These are phyloP conservation scores for Fraxinus ornus DNA, from an alignment of 305 asterid species.

Conservation along the genomic window DNA sequence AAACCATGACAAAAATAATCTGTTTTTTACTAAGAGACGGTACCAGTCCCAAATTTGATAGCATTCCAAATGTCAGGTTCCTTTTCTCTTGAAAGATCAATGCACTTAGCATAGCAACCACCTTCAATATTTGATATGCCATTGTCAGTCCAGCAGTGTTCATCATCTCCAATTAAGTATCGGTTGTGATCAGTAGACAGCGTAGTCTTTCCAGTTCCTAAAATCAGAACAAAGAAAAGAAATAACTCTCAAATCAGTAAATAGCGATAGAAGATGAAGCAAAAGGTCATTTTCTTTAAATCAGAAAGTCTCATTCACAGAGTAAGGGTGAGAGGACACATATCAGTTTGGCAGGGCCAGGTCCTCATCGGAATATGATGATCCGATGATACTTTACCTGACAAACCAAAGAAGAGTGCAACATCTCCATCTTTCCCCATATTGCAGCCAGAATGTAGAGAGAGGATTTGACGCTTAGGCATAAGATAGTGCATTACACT, in stretches of 20 bases:
- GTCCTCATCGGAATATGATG: conserved; percentile 31
- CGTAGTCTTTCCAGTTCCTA: conserved; percentile 97
- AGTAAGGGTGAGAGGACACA: conserved; percentile 26
- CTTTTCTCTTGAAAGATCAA: conserved; percentile 33
- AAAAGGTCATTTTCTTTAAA: neutral
- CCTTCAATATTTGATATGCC: conserved; percentile 97
- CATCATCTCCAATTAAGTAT: conserved; percentile 96
- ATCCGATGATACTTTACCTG: conserved; percentile 62
- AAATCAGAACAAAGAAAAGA: neutral
- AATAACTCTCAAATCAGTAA: neutral
- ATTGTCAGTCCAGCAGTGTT: conserved; percentile 94
- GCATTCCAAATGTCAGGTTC: conserved; percentile 99
- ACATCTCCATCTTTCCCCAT: conserved; percentile 97
- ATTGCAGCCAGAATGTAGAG: conserved; percentile 98
- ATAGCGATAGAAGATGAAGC: neutral
- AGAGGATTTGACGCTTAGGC: conserved; percentile 93
- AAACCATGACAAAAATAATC: neutral
- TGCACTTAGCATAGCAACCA: conserved; percentile 97
- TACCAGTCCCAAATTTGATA: conserved; percentile 97
- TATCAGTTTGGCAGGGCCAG: conserved; percentile 31
- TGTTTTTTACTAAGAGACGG: neutral
- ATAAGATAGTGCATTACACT: conserved; percentile 97
- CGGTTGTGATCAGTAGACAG: conserved; percentile 92
- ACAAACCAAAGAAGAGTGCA: conserved; percentile 95
- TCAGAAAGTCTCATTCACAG: conserved; percentile 13